These are phyloP conservation scores for Polygonum aviculare DNA, from an alignment of 148 eudicot species.

Conservation along the genomic window DNA sequence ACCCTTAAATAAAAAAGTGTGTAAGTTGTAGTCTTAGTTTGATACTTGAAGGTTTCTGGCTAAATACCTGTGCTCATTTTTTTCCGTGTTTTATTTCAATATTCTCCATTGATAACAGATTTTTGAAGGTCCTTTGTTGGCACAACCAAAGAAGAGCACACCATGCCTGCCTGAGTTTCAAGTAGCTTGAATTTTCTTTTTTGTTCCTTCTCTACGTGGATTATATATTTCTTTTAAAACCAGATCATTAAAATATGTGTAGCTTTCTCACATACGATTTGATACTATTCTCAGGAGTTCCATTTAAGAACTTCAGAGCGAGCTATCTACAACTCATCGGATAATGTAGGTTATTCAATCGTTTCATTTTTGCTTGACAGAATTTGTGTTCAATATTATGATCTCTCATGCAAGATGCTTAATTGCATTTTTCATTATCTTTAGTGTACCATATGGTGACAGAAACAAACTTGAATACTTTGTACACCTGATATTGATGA, in stretches of 20 bases:
- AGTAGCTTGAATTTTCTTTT: slow-evolving; percentile 23
- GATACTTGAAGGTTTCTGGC: not conserved
- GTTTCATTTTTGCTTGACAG: not conserved
- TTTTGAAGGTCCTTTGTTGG: slow-evolving; percentile 27
- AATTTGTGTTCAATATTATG: not conserved
- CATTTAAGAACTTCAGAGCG: slow-evolving; percentile 28
- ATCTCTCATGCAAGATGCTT: not conserved
- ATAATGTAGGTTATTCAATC: slow-evolving; percentile 27
- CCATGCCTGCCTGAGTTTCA: slow-evolving; percentile 32
- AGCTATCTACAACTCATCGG: slow-evolving; percentile 26
- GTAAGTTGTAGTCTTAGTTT: not conserved
- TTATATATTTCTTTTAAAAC: not conserved
- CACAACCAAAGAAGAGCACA: slow-evolving; percentile 27
- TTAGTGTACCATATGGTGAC: not conserved
- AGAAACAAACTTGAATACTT: not conserved
- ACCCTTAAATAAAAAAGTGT: slow-evolving; percentile 5
- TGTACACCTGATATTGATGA: not conserved
- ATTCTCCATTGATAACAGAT: slow-evolving; percentile 26
- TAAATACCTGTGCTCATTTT: not conserved
- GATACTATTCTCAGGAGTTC: slow-evolving; percentile 22
- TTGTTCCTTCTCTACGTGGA: not conserved
- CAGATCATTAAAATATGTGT: not conserved
- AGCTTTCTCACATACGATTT: not conserved
- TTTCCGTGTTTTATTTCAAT: not conserved
- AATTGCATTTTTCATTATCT: not conserved